phyloP scores from a whole-genome alignment of 1,284 basidiomycete genomes.

The Moesziomyces sp. region DNA sequence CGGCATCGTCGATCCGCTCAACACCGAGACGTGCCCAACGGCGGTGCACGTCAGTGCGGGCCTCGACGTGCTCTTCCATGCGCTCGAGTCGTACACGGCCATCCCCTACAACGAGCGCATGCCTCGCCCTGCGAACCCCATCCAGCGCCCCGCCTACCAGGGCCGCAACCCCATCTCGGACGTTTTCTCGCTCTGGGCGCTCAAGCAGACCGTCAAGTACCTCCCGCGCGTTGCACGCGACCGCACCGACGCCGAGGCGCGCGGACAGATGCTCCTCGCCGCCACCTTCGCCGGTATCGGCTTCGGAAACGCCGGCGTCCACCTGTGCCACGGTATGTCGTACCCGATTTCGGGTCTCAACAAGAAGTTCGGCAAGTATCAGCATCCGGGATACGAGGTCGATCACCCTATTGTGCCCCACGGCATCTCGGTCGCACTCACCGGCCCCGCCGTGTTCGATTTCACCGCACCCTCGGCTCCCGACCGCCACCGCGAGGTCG shows the following conservation, averaged over 20 bases:
- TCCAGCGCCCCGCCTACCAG: slow-evolving; percentile 89
- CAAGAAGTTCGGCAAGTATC: slow-evolving; percentile 75
- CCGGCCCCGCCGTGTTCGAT: slow-evolving; percentile 46
- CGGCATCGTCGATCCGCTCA: slow-evolving; percentile 85
- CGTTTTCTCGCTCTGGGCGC: slow-evolving; percentile 94
- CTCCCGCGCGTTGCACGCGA: slow-evolving; percentile 87
- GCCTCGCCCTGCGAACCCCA: slow-evolving; percentile 88
- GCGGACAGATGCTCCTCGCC: slow-evolving; percentile 85
- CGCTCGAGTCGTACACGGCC: slow-evolving; percentile 77
- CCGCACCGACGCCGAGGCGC: slow-evolving; percentile 80
- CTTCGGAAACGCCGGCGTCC: slow-evolving; percentile 90
- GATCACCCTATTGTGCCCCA: slow-evolving; percentile 92
- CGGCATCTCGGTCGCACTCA: slow-evolving; percentile 55
- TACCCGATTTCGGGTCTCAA: slow-evolving; percentile 77
- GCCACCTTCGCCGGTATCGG: slow-evolving; percentile 81
- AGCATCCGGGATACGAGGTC: slow-evolving; percentile 75
- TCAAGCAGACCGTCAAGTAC: slow-evolving; percentile 88
- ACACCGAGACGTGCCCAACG: slow-evolving; percentile 78
- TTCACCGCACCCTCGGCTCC: slow-evolving; percentile 74
- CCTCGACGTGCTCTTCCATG: slow-evolving; percentile 90
- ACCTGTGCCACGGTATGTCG: slow-evolving; percentile 60
- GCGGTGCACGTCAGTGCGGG: slow-evolving; percentile 90
- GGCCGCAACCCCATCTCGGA: slow-evolving; percentile 94
- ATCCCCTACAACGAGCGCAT: slow-evolving; percentile 80
- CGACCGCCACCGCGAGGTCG: slow-evolving; percentile 86